phyloP scores from a whole-genome alignment of 129 eudicot species.

The Escallonia herrerae region DNA sequence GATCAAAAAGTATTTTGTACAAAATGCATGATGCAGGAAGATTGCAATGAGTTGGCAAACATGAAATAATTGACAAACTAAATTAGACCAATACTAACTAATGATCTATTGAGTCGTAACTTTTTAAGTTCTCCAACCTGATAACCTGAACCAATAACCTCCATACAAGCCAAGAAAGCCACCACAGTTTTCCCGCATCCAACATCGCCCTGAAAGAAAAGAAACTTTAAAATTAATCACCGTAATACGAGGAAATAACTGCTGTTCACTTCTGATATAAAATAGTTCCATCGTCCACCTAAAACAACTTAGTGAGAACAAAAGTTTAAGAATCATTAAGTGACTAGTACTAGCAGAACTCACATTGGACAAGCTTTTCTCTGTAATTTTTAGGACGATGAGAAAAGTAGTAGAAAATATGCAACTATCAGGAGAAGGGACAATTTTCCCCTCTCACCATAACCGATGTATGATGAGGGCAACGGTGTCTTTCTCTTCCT shows the following conservation, averaged over 20 bases:
- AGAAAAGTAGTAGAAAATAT: no score
- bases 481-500: no score
- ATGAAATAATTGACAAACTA: not conserved
- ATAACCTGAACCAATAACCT: slow-evolving; percentile 86
- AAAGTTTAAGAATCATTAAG: not conserved
- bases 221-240: not conserved
- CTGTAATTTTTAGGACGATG: not conserved
- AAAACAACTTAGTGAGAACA: not conserved
- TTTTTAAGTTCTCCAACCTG: slow-evolving; percentile 40
- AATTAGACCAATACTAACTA: not conserved
- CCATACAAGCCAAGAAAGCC: slow-evolving; percentile 98
- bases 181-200: slow-evolving; percentile 99
- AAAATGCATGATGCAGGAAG: not conserved
- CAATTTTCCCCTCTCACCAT: no score
- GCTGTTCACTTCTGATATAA: not conserved
- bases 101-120: not conserved
- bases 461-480: no score
- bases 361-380: not conserved
- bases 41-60: slow-evolving; percentile 3
- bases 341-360: not conserved
- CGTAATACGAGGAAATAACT: slow-evolving; percentile 1
- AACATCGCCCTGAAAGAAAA: slow-evolving; percentile 83
- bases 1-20: not conserved
- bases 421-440: no score
- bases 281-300: not conserved